Evolutionary conservation across 352 stramenopile genomes (phyloP), one percentile per base, ranked within the genome.

Genomic region (Phytopythium chamaehyphon): DNA sequence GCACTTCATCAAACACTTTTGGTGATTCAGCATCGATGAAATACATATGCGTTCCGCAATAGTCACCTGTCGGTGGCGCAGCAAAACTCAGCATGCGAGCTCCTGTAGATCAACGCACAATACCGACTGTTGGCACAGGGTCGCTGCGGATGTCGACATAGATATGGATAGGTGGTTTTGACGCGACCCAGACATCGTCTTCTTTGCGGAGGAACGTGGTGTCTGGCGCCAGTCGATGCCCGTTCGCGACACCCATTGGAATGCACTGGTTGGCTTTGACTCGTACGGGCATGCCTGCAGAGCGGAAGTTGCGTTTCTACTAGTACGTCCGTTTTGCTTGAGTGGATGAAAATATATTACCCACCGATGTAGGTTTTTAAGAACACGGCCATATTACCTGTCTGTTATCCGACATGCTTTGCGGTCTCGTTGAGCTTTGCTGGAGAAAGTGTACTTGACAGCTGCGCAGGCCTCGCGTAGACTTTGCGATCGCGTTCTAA

Each of bases 191-290:
- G 37, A 21, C n/a, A 14, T 42, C 45, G 18, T 59, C 18, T 0
- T 14, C 1, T n/a, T 56, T 38, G 22, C n/a, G 21, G 0, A 23
- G 31, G 36, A 64, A 64, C 1, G 31, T 45, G 0, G 39, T 57
- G 1, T 8, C 33, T 12, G 28, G 0, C 19, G 1, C 57, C 51
- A 59, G 19, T 64, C 51, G 4, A 65, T 56, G 36, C 60, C 58
- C 52, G 21, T 65, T 65, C 1, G 42, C 58, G 2, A 61, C 49
- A 26, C 59, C 53, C 31, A 38, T 58, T 1, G 21, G 0, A 1
- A 66, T 10, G 22, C 52, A 59, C 12, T 62, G 50, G 19, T 61
- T 66, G 1, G 38, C 43, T 26, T 66, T 66, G 0, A 61, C 23
- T 3, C 59, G 15, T 0, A 66, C 59, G 3, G 53, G 53, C 53